Evolutionary conservation across 495 filamentous ascomycete genomes (phyloP).

Genomic region (Podospora appendiculata): DNA sequence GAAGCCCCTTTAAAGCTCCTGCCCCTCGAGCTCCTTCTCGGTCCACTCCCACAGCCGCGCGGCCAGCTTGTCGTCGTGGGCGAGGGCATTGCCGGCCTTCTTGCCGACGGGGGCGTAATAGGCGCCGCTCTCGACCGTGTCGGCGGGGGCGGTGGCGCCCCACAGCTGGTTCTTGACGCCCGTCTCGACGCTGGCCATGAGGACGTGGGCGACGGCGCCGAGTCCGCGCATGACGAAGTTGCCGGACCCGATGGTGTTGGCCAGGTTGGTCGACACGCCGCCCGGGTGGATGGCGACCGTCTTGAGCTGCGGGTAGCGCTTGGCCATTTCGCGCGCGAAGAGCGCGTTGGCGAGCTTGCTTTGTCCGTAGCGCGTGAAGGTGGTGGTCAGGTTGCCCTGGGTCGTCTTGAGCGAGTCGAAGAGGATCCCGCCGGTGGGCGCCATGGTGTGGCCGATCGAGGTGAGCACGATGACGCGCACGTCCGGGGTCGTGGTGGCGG

Average conservation of each 20-base stretch:
- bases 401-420: conserved; percentile 31
- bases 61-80: background rate
- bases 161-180: background rate
- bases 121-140: background rate
- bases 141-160: background rate
- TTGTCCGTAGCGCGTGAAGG: conserved; percentile 51
- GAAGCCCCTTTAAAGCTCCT: too few relatives aligned
- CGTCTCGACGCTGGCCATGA: background rate
- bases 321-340: conserved; percentile 50
- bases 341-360: conserved; percentile 64
- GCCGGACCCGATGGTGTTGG: conserved; percentile 9
- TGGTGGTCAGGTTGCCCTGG: conserved; percentile 2
- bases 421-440: conserved; percentile 25
- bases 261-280: conserved; percentile 48
- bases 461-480: conserved; percentile 36
- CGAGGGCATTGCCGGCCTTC: conserved; percentile 1
- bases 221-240: background rate
- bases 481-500: conserved; percentile 29
- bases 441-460: conserved; percentile 24
- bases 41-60: background rate
- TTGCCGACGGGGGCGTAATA: background rate
- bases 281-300: conserved; percentile 58
- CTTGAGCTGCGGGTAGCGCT: conserved; percentile 45
- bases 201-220: background rate
- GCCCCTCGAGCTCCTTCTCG: conserved; percentile 8